Evolutionary conservation across 2,329 filamentous ascomycete genomes (phyloP), one percentile per base, ranked within the genome.

Genomic region (Microcyclospora pomicola): DNA sequence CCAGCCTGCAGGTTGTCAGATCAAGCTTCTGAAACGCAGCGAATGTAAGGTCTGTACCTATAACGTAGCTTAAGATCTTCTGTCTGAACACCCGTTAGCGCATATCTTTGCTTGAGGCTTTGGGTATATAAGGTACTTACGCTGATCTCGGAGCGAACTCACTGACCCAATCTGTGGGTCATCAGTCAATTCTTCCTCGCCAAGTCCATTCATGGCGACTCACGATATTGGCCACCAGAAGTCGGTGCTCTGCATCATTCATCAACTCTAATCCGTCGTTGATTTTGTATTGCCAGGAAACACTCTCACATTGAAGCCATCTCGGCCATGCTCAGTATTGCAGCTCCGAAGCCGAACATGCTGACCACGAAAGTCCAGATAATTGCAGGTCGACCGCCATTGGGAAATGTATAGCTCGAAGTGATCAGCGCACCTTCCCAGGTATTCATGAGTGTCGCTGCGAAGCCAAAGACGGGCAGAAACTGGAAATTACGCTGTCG

Each of bases 61-160:
- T 27, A 10, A 64, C 49, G 36, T 65, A 67, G 42, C 59, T 63
- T 36, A 65, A 50, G 41, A 63, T 58, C 27, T 55, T 59, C 38
- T 60, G 60, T 24, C 19, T 24, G 7, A 4, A 24, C 19, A 4
- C 7, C 4, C 19, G 19, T 24, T 7, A 24, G 19, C 19, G 19
- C 19, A 5, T 24, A 24, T 24, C 7, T 7, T 24, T 24, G 19
- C 19, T 24, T 7, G 19, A 24, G 19, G 19, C 5, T 7, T 4
- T 24, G 19, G 19, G 19, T 24, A 24, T 24, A 24, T 24, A 24
- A 7, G 7, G 29, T 49, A 58, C 3, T 52, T 56, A 5, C 49
- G 48, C 19, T 24, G 19, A 24, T 24, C 19, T 24, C 14, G 63
- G 63, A 2, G 59, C 58, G n/a, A 64, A 55, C 14, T 62, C 50